phyloP scores from a whole-genome alignment of 768 basidiomycete species.

The Rhodotorula toruloides region DNA sequence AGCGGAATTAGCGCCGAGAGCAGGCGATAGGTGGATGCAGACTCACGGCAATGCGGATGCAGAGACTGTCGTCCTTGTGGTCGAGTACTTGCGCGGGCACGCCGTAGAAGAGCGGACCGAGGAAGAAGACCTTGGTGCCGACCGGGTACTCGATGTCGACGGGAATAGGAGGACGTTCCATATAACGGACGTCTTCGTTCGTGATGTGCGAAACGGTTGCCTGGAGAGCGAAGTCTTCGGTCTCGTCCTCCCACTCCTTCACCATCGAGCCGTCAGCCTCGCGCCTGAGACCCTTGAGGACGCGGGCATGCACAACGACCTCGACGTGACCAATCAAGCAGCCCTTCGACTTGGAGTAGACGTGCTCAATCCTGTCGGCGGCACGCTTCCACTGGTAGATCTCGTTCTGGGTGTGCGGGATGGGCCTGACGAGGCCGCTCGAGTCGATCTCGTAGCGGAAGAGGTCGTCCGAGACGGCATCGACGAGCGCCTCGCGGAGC shows the following conservation, averaged over 20 bases:
- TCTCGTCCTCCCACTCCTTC: slow-evolving; percentile 92
- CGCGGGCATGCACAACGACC: slow-evolving; percentile 77
- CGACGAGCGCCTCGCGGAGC: slow-evolving; percentile 82
- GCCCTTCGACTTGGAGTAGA: slow-evolving; percentile 83
- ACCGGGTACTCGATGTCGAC: slow-evolving; percentile 83
- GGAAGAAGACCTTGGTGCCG: slow-evolving; percentile 88
- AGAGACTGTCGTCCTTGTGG: slow-evolving; percentile 64
- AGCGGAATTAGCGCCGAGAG: too few relatives aligned
- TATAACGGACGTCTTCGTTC: slow-evolving; percentile 73
- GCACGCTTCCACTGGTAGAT: slow-evolving; percentile 71
- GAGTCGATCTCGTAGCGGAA: slow-evolving; percentile 68
- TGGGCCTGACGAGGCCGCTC: not conserved
- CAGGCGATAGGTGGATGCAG: too few relatives aligned
- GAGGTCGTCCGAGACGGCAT: slow-evolving; percentile 74
- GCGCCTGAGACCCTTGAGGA: slow-evolving; percentile 87
- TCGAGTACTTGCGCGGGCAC: slow-evolving; percentile 80
- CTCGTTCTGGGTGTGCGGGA: slow-evolving; percentile 40
- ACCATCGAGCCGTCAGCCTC: slow-evolving; percentile 83
- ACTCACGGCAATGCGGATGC: slow-evolving; percentile 79
- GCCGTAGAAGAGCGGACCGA: slow-evolving; percentile 92
- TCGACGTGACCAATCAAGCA: slow-evolving; percentile 77
- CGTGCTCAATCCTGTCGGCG: slow-evolving; percentile 71
- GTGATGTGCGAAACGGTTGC: slow-evolving; percentile 71
- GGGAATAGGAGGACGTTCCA: slow-evolving; percentile 72
- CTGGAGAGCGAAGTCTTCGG: slow-evolving; percentile 80